These are phyloP conservation scores for Epichloe bromicola DNA, from an alignment of 2,329 filamentous ascomycete species.

Conservation along the genomic window DNA sequence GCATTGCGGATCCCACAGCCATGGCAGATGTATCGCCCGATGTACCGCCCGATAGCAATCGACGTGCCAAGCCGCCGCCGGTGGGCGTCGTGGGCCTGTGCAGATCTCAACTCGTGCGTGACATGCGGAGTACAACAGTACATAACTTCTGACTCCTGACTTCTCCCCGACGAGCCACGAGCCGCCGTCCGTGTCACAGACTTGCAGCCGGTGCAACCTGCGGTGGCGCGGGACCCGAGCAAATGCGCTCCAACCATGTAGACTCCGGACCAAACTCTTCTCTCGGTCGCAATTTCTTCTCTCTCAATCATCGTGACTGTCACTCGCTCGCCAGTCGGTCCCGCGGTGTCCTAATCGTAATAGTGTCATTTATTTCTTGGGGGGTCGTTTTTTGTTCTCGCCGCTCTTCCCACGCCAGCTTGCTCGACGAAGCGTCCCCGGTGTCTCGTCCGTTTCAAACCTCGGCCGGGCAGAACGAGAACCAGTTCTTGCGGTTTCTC, in stretches of 20 bases:
- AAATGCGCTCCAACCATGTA: no score
- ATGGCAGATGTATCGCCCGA: background rate
- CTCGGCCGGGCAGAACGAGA: no score
- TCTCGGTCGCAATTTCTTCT: background rate
- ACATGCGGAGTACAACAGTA: no score
- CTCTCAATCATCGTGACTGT: background rate
- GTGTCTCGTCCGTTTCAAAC: no score
- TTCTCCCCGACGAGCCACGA: background rate
- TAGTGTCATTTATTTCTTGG: no score
- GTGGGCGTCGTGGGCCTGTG: background rate
- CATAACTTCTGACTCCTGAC: background rate
- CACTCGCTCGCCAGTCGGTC: background rate
- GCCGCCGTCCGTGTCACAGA: background rate
- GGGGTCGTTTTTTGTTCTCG: no score
- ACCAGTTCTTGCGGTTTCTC: no score
- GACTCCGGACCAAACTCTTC: no score
- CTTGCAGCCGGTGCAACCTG: background rate
- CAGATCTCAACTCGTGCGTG: background rate
- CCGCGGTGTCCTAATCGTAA: no score
- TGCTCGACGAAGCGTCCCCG: no score
- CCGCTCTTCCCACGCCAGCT: no score
- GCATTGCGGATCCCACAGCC: no score
- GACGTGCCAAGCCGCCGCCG: background rate
- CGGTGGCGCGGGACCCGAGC: background rate
- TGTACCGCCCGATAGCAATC: background rate